A percentile compares a stretch with the other conserved stretches of the same genome.
phyloP scores from a whole-genome alignment of 1,284 basidiomycete genomes.

The Exobasidium cylindrosporum region DNA sequence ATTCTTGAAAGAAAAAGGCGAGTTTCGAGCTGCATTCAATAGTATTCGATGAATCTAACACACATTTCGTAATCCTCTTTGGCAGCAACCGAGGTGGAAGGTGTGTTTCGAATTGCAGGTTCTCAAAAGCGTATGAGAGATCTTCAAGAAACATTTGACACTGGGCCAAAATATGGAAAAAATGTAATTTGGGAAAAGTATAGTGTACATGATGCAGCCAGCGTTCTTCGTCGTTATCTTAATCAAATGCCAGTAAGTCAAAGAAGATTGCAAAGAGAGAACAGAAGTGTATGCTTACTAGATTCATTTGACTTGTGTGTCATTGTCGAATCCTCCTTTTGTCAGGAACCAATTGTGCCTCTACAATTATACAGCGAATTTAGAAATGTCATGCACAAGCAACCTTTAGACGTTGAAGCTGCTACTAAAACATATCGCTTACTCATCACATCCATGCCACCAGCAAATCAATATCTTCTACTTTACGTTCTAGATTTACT shows the following conservation, averaged over 20 bases:
- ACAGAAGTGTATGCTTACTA: neutral
- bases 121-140: slow-evolving; percentile 94
- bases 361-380: slow-evolving; percentile 83
- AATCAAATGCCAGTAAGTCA: slow-evolving; percentile 86
- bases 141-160: slow-evolving; percentile 83
- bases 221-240: slow-evolving; percentile 89
- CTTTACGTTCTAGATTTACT: slow-evolving; percentile 94
- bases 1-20: slow-evolving; percentile 48
- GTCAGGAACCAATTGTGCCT: slow-evolving; percentile 88
- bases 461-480: slow-evolving; percentile 85
- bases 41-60: slow-evolving; percentile 10
- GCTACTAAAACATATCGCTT: slow-evolving; percentile 65
- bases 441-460: slow-evolving; percentile 79
- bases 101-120: slow-evolving; percentile 74
- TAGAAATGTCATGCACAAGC: slow-evolving; percentile 66
- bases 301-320: neutral
- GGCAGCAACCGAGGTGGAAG: slow-evolving; percentile 85
- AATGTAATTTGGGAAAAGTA: slow-evolving; percentile 86
- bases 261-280: neutral
- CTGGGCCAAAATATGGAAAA: slow-evolving; percentile 86
- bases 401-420: slow-evolving; percentile 33
- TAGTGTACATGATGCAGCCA: slow-evolving; percentile 93
- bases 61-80: neutral
- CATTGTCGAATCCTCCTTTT: neutral
- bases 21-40: slow-evolving; percentile 1